Evolutionary conservation across 495 filamentous ascomycete species (phyloP).

Genomic region (Penicillium cataractarum): DNA sequence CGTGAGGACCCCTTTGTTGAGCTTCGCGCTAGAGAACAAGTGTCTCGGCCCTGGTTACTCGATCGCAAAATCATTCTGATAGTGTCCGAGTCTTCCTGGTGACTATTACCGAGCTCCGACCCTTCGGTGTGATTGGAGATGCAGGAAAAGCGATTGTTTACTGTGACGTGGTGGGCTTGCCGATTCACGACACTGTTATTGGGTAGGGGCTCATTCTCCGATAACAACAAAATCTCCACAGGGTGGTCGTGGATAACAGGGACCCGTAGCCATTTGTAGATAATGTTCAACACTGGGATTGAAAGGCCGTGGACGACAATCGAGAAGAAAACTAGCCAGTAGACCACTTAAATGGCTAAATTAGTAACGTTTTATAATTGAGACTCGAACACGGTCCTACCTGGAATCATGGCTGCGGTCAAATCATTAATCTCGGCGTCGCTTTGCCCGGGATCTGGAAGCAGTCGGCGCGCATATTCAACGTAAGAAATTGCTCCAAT

Average conservation of each 20-base stretch:
- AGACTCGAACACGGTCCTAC: constrained; percentile 16
- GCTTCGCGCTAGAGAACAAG: constrained; percentile 1
- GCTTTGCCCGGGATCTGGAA: constrained; percentile 52
- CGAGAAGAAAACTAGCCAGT: constrained; percentile 62
- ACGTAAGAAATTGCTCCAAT: constrained; percentile 44
- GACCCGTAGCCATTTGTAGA: constrained; percentile 51
- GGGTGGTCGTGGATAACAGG: constrained; percentile 55
- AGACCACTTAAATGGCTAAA: constrained; percentile 44
- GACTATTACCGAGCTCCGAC: background rate
- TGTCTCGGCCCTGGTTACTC: background rate
- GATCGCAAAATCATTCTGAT: constrained; percentile 8
- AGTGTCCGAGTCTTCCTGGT: background rate
- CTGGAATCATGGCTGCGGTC: constrained; percentile 51
- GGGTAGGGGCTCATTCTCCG: constrained; percentile 53
- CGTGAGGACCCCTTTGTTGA: constrained; percentile 15
- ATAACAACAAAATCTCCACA: constrained; percentile 51
- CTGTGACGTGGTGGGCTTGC: constrained; percentile 47
- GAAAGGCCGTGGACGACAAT: constrained; percentile 62
- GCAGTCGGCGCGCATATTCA: constrained; percentile 58
- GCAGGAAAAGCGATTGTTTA: constrained; percentile 59
- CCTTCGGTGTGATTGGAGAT: constrained; percentile 3
- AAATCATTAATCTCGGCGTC: constrained; percentile 57
- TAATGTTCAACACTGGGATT: constrained; percentile 52
- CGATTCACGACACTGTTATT: constrained; percentile 54
- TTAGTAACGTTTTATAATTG: background rate